Conservation (phyloP, 192 early-diverging fungal genomes). For the Coemansia sp. region DNA sequence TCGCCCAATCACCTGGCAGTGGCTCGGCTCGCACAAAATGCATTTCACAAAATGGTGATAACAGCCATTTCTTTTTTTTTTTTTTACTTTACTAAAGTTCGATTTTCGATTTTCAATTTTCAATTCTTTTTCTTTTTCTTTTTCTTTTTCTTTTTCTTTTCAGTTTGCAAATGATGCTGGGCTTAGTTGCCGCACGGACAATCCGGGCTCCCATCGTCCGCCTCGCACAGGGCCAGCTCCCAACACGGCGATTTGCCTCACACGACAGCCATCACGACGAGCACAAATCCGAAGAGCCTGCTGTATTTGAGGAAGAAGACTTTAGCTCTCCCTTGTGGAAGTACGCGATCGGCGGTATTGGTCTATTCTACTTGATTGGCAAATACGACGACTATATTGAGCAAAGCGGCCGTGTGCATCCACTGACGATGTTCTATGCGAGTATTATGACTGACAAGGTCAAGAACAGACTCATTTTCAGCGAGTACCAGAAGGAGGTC, state of each 20-base stretch:
- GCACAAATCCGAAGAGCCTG: constrained; percentile 16
- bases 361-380: constrained; percentile 31
- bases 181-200: constrained; percentile 26
- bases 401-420: constrained; percentile 45
- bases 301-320: constrained; percentile 39
- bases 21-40: no score
- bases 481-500: constrained; percentile 45
- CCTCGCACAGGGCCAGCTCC: constrained; percentile 23
- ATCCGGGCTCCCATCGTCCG: constrained; percentile 17
- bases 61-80: no score
- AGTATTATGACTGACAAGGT: constrained; percentile 43
- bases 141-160: background rate
- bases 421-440: constrained; percentile 48
- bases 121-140: no score
- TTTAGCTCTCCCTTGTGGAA: constrained; percentile 52
- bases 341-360: constrained; percentile 40
- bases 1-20: no score
- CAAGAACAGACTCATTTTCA: constrained; percentile 34
- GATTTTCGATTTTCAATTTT: no score
- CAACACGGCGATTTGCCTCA: constrained; percentile 40
- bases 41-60: no score
- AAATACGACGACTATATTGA: constrained; percentile 54
- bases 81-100: no score
- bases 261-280: constrained; percentile 21
- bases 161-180: constrained; percentile 27